phyloP scores from a whole-genome alignment of 768 basidiomycete species.

The Pulveroboletus ravenelii region DNA sequence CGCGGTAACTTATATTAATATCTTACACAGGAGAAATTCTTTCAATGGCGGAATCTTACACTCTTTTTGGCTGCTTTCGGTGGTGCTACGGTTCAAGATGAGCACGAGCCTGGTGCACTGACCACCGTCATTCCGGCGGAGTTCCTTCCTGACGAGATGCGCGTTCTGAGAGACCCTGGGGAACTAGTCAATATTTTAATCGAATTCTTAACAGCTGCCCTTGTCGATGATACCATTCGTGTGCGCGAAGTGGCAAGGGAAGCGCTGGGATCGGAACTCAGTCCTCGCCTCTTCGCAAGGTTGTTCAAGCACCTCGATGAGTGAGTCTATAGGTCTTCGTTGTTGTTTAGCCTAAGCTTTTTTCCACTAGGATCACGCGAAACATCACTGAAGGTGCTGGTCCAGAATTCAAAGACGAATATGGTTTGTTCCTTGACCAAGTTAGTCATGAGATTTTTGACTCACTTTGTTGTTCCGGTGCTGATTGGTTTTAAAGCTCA shows the following conservation, averaged over 20 bases:
- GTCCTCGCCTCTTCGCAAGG: slow-evolving; percentile 59
- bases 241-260: slow-evolving; percentile 79
- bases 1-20: slow-evolving; percentile 1
- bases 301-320: slow-evolving; percentile 69
- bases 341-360: neutral
- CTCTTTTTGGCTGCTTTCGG: slow-evolving; percentile 74
- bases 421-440: slow-evolving; percentile 66
- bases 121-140: slow-evolving; percentile 50
- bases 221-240: slow-evolving; percentile 57
- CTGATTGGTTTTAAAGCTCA: slow-evolving; percentile 45
- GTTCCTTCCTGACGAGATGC: slow-evolving; percentile 67
- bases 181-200: slow-evolving; percentile 64
- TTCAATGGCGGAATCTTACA: slow-evolving; percentile 83
- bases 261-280: slow-evolving; percentile 75
- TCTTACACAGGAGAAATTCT: slow-evolving; percentile 55
- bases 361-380: slow-evolving; percentile 42
- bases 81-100: slow-evolving; percentile 56
- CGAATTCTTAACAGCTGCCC: slow-evolving; percentile 59
- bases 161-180: slow-evolving; percentile 54
- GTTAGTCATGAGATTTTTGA: slow-evolving; percentile 32
- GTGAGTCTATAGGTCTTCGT: slow-evolving; percentile 40
- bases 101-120: slow-evolving; percentile 47
- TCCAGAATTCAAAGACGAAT: slow-evolving; percentile 36
- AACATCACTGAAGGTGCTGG: slow-evolving; percentile 46
- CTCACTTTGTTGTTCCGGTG: neutral